A percentile compares a stretch with the other conserved stretches of the same genome.
Evolutionary conservation across 2,329 filamentous ascomycete genomes (phyloP).

Genomic region (Fusarium sp.): DNA sequence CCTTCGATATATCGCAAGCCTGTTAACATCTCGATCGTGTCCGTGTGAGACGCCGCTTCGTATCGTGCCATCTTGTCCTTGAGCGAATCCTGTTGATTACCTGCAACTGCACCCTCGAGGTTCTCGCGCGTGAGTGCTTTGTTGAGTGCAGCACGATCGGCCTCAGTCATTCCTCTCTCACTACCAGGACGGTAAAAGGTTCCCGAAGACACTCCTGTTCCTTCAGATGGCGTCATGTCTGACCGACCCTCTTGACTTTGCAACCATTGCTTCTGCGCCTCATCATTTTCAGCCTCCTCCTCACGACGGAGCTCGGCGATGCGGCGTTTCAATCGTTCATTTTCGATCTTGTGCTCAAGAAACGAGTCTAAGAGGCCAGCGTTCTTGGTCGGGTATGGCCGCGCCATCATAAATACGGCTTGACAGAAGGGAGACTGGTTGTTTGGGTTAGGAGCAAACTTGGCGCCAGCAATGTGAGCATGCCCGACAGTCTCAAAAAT

Average conservation of each 20-base stretch:
- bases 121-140: constrained; percentile 82
- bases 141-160: constrained; percentile 74
- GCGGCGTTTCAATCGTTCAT: constrained; percentile 85
- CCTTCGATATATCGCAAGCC: constrained; percentile 89
- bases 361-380: constrained; percentile 90
- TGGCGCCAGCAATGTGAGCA: constrained; percentile 83
- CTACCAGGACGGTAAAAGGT: constrained; percentile 55
- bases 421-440: constrained; percentile 80
- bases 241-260: constrained; percentile 70
- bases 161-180: constrained; percentile 70
- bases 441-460: constrained; percentile 71
- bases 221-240: constrained; percentile 66
- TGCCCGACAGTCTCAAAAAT: constrained; percentile 96
- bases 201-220: constrained; percentile 55
- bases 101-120: constrained; percentile 77
- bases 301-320: constrained; percentile 89
- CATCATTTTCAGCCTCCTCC: constrained; percentile 83
- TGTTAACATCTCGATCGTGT: constrained; percentile 93
- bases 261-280: constrained; percentile 71
- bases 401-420: constrained; percentile 93
- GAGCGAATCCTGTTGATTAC: constrained; percentile 78
- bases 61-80: constrained; percentile 88
- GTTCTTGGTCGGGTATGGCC: constrained; percentile 91
- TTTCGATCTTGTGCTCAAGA: constrained; percentile 96
- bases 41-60: constrained; percentile 80